Evolutionary conservation across 352 stramenopile genomes (phyloP).

Genomic region (Phytophthora palmivora): DNA sequence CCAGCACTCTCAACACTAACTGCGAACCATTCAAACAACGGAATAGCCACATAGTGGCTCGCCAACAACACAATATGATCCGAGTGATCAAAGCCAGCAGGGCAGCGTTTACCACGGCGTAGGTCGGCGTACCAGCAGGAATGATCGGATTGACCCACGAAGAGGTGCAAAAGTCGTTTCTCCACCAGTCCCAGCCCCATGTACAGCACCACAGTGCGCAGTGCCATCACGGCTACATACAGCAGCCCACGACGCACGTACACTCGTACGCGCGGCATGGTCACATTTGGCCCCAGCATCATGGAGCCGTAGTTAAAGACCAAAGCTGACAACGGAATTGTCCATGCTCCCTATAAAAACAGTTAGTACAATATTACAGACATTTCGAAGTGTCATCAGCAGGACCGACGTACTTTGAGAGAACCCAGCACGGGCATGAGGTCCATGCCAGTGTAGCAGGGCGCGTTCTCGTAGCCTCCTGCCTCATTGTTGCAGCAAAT

Average conservation of each 20-base stretch:
- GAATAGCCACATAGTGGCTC: constrained; percentile 73
- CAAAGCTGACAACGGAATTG: constrained; percentile 60
- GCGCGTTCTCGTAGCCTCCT: constrained; percentile 30
- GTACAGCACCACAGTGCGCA: constrained; percentile 78
- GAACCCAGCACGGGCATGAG: constrained; percentile 57
- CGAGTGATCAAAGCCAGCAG: constrained; percentile 73
- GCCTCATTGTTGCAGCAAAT: constrained; percentile 63
- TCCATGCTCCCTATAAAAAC: constrained; percentile 62
- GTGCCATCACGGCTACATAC: constrained; percentile 67
- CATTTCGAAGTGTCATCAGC: constrained; percentile 34
- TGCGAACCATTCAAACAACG: constrained; percentile 81
- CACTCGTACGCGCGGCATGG: constrained; percentile 57
- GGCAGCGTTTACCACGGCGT: constrained; percentile 60
- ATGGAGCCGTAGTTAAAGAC: constrained; percentile 78
- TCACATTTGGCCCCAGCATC: constrained; percentile 62
- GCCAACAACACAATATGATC: constrained; percentile 83
- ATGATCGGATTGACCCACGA: constrained; percentile 40
- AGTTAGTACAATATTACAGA: no score
- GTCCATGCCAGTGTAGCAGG: constrained; percentile 78
- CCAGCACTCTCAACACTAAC: constrained; percentile 54
- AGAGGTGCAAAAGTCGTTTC: constrained; percentile 42
- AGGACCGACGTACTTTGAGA: constrained; percentile 34
- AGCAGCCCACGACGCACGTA: constrained; percentile 62
- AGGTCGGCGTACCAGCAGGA: constrained; percentile 71
- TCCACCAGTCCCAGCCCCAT: constrained; percentile 63